These are phyloP conservation scores for Leishmania major DNA, from an alignment of 208 protist genomes.

Conservation along the genomic window DNA sequence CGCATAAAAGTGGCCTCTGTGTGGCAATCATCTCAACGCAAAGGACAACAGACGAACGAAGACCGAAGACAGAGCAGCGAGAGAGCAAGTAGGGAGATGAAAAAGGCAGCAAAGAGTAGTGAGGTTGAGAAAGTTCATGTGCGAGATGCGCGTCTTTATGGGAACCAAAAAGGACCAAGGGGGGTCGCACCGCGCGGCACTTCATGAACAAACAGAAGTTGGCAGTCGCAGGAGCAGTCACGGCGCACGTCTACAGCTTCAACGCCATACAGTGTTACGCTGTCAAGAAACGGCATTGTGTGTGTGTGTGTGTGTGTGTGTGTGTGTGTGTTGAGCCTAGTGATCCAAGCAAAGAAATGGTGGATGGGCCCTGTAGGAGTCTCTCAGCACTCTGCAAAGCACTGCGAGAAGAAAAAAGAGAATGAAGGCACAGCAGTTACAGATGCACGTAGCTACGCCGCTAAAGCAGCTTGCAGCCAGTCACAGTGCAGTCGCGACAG, in stretches of 20 bases:
- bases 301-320: too few species aligned
- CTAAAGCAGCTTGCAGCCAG: background rate
- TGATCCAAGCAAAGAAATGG: background rate
- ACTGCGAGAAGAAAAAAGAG: conserved; percentile 7
- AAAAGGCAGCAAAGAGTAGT: conserved; percentile 14
- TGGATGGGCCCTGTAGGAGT: background rate
- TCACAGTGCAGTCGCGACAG: background rate
- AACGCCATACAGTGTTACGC: background rate
- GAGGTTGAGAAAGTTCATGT: background rate
- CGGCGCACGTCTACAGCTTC: background rate
- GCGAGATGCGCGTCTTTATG: background rate
- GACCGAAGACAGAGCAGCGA: conserved; percentile 10
- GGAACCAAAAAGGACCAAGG: conserved; percentile 6
- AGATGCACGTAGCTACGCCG: conserved; percentile 2
- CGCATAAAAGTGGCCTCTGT: conserved; percentile 1
- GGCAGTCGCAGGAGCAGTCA: background rate
- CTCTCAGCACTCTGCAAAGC: background rate
- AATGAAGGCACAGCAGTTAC: background rate
- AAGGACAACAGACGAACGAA: conserved; percentile 1
- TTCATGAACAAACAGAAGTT: background rate
- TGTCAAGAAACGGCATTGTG: background rate
- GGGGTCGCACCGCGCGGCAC: background rate
- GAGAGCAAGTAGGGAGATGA: background rate
- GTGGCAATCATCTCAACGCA: conserved; percentile 1
- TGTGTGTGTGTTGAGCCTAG: background rate